A percentile compares a stretch with the other conserved stretches of the same genome.
phyloP scores from a whole-genome alignment of 2,329 filamentous ascomycete genomes.

The Neonectria ditissima region DNA sequence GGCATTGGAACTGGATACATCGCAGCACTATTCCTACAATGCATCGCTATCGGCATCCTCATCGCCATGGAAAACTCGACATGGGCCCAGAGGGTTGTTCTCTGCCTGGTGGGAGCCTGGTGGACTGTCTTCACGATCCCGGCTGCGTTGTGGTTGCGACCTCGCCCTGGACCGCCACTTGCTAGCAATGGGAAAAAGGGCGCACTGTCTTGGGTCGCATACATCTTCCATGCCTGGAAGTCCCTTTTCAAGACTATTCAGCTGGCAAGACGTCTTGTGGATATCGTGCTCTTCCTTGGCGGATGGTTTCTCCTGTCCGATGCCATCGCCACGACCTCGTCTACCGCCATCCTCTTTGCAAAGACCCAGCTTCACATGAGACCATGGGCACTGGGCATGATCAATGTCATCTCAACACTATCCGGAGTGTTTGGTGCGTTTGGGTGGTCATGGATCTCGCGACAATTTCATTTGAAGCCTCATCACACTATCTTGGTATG shows the following conservation, averaged over 20 bases:
- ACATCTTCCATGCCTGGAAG: constrained; percentile 87
- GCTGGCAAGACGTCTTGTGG: constrained; percentile 77
- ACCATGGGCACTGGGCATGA: constrained; percentile 87
- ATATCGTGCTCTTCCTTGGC: constrained; percentile 82
- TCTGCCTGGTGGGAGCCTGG: constrained; percentile 90
- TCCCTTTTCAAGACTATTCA: constrained; percentile 84
- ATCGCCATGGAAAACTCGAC: constrained; percentile 79
- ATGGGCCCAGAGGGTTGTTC: constrained; percentile 86
- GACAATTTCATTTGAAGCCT: constrained; percentile 75
- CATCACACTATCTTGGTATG: constrained; percentile 93
- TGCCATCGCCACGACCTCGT: constrained; percentile 92
- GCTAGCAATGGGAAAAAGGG: constrained; percentile 56
- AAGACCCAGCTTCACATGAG: constrained; percentile 94
- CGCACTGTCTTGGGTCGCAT: constrained; percentile 68
- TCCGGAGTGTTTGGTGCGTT: constrained; percentile 90
- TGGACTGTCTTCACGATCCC: constrained; percentile 94
- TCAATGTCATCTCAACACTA: constrained; percentile 91
- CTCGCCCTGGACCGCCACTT: constrained; percentile 88
- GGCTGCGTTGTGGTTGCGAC: constrained; percentile 85
- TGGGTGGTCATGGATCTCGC: constrained; percentile 85
- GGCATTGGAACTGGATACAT: constrained; percentile 96
- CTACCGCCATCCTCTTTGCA: constrained; percentile 94
- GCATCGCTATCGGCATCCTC: constrained; percentile 82
- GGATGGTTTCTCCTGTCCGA: constrained; percentile 97
- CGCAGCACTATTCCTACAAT: constrained; percentile 86